Conservation (phyloP, 2,329 filamentous ascomycete genomes). For the Stagonosporopsis chrysanthemi region DNA sequence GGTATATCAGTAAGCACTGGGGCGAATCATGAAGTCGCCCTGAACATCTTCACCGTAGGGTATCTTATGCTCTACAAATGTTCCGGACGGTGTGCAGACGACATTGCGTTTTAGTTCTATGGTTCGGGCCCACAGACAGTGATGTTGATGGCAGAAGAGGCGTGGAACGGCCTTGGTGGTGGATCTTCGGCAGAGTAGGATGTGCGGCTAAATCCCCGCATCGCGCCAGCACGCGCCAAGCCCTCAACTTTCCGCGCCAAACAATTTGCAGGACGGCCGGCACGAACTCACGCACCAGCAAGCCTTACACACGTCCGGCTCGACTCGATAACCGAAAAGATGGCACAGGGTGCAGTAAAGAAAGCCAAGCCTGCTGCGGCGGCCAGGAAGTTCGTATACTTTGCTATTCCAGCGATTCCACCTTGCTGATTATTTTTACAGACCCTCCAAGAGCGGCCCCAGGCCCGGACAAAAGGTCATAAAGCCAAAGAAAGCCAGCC, state of each 20-base stretch:
- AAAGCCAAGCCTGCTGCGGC: conserved; percentile 51
- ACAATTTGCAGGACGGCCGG: conserved; percentile 22
- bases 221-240: conserved; percentile 20
- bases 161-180: conserved; percentile 30
- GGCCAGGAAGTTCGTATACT: conserved; percentile 47
- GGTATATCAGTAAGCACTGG: not conserved
- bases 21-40: not conserved
- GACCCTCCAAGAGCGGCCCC: conserved; percentile 53
- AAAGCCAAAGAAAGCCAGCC: conserved; percentile 69
- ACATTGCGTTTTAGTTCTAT: not conserved
- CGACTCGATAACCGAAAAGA: conserved; percentile 26
- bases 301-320: not conserved
- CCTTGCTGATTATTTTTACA: conserved; percentile 23
- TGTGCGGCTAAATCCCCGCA: conserved; percentile 44
- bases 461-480: conserved; percentile 68
- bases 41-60: too few species aligned
- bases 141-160: not conserved
- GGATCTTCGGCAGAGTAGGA: conserved; percentile 40
- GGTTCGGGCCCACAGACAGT: not conserved
- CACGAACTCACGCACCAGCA: not conserved
- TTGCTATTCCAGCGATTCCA: not conserved
- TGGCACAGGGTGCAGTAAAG: conserved; percentile 60
- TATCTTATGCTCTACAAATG: not conserved
- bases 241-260: conserved; percentile 23
- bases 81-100: not conserved